Base-by-base conservation (phyloP, 2,329 filamentous ascomycete species). In the Penicillium sp. region DNA sequence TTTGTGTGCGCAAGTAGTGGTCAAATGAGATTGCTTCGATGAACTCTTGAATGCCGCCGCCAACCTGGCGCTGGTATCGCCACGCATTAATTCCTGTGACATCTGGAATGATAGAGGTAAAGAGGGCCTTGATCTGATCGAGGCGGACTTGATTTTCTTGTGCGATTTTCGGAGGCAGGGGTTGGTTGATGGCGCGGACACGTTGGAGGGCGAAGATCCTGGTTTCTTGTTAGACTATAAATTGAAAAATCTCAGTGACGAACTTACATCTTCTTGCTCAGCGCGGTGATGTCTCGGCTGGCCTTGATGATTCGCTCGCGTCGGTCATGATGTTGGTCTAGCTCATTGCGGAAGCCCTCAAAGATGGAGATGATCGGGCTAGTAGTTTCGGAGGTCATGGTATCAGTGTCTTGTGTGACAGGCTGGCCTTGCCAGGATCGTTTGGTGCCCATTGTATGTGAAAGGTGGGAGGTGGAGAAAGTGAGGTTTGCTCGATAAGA, bases 311-410 rank as follows among this genome's bases (percentile, higher is more conserved):
- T 87, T 53, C 89, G 86, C 78, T 97, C 93, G 55, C 92, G 85
- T 16, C 95, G 88, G 76, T 98, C 95, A 75, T 99, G 91, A 72
- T 98, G 93, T 76, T 95, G 87, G 70, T 99, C 95, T 27, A 99
- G 82, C 76, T 97, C 93, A 68, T 89, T 83, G 51, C 93, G 88
- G 73, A 98, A 96, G 8, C 75, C 78, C 74, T 91, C 89, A 73
- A 99, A 99, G 83, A 98, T 92, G 63, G 87, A 72, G 59, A 83
- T 72, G 60, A 81, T 81, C 2, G 79, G 77, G 55, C 80, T 81
- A 4, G 61, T 52, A 4, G 67, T 44, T 13, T 72, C 63, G 19
- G 62, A 55, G 4, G 57, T 51, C 43, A 65, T 59, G 35, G 48
- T 56, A 21, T 62, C 50, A 48, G 35, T 21, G 37, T 59, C 55